These are phyloP conservation scores for Yarrowia yakushimensis DNA, from an alignment of 805 yeast genomes.

Conservation along the genomic window DNA sequence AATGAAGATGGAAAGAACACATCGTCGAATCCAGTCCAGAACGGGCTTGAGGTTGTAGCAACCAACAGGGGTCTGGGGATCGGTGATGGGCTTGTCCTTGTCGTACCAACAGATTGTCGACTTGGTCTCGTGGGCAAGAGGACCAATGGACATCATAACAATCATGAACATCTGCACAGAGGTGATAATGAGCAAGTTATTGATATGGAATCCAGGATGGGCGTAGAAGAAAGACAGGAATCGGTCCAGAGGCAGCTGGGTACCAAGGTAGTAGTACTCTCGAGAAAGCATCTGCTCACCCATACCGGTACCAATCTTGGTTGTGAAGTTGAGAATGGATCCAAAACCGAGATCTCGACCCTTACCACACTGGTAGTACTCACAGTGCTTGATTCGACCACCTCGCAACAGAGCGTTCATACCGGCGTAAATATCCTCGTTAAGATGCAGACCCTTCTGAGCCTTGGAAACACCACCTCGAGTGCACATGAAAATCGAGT, in stretches of 20 bases:
- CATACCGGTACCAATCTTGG: conserved; percentile 98
- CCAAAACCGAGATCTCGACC: conserved; percentile 95
- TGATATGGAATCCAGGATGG: conserved; percentile 93
- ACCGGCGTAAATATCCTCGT: conserved; percentile 95
- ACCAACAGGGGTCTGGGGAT: conserved; percentile 70
- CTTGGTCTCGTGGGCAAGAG: conserved; percentile 69
- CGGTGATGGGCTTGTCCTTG: conserved; percentile 66
- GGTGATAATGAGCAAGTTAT: conserved; percentile 79
- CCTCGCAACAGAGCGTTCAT: conserved; percentile 87
- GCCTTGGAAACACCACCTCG: conserved; percentile 96
- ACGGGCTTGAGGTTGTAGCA: conserved; percentile 85
- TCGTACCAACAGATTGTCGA: conserved; percentile 54
- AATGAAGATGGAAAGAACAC: conserved; percentile 83
- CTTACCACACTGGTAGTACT: conserved; percentile 93
- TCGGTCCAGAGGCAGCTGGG: conserved; percentile 82
- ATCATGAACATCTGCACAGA: conserved; percentile 87
- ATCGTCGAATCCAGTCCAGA: conserved; percentile 84
- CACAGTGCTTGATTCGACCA: conserved; percentile 92
- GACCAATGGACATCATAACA: conserved; percentile 72
- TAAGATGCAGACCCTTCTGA: conserved; percentile 86
- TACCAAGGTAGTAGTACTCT: conserved; percentile 87
- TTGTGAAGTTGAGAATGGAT: conserved; percentile 86
- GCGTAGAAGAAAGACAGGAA: conserved; percentile 93
- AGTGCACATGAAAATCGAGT: conserved; percentile 88
- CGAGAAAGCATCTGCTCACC: conserved; percentile 92